Conservation (phyloP, 2,329 filamentous ascomycete species). For the Byssoonygena ceratinophila region DNA sequence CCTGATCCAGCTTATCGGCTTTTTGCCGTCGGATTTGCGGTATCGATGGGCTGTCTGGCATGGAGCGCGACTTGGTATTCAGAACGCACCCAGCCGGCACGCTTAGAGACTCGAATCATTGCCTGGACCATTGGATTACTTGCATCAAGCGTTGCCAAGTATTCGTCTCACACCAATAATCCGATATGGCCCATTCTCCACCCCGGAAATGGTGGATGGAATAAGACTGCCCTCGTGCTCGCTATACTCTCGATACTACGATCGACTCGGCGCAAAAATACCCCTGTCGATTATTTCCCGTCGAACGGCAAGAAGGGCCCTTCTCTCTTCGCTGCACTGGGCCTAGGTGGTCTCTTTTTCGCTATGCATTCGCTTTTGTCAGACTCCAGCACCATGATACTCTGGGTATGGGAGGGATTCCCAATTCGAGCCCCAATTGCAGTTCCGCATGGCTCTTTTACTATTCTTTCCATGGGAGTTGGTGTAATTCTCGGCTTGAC, state of each 20-base stretch:
- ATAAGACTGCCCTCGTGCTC: slow-evolving; percentile 67
- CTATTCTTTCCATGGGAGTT: slow-evolving; percentile 73
- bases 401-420: slow-evolving; percentile 96
- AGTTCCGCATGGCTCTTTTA: slow-evolving; percentile 80
- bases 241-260: slow-evolving; percentile 65
- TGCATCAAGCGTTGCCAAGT: slow-evolving; percentile 79
- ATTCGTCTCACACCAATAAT: slow-evolving; percentile 88
- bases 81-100: slow-evolving; percentile 60
- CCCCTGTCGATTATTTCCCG: slow-evolving; percentile 41
- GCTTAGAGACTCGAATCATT: slow-evolving; percentile 70
- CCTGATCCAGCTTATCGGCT: slow-evolving; percentile 63
- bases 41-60: slow-evolving; percentile 67
- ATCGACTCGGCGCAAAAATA: slow-evolving; percentile 58
- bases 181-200: slow-evolving; percentile 95
- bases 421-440: slow-evolving; percentile 79
- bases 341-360: slow-evolving; percentile 76
- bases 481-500: slow-evolving; percentile 69
- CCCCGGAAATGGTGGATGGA: slow-evolving; percentile 80
- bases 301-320: slow-evolving; percentile 53
- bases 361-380: slow-evolving; percentile 84
- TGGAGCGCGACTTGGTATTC: slow-evolving; percentile 76
- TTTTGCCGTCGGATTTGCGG: slow-evolving; percentile 68
- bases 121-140: slow-evolving; percentile 75
- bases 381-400: slow-evolving; percentile 96
- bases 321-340: slow-evolving; percentile 59